These are phyloP conservation scores for Clausena lansium DNA, from an alignment of 345 rosid genomes.

Conservation along the genomic window DNA sequence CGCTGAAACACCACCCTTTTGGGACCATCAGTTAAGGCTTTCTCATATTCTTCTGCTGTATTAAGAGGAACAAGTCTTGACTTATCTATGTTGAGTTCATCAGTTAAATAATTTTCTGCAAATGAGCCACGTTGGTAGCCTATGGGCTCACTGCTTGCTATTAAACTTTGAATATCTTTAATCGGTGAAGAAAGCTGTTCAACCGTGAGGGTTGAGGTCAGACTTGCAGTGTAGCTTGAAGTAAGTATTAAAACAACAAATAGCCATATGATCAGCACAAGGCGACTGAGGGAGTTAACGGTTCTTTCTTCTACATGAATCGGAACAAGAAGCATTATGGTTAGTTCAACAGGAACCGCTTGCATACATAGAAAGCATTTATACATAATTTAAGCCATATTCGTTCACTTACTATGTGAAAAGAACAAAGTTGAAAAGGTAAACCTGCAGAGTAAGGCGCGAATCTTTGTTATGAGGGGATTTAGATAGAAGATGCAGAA, in stretches of 20 bases:
- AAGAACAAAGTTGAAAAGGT: slow-evolving; percentile 21
- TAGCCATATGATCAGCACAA: slow-evolving; percentile 22
- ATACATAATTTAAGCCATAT: neutral
- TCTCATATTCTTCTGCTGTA: slow-evolving; percentile 6
- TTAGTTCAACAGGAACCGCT: neutral
- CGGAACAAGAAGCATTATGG: neutral
- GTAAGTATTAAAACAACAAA: slow-evolving; percentile 23
- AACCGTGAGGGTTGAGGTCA: slow-evolving; percentile 23
- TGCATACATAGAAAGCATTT: neutral
- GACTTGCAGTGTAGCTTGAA: slow-evolving; percentile 31
- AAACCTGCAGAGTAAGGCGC: slow-evolving; percentile 16
- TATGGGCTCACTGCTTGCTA: neutral
- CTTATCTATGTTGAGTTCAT: slow-evolving; percentile 1
- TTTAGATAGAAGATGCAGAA: neutral
- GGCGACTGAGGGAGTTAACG: neutral
- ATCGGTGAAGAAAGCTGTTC: slow-evolving; percentile 17
- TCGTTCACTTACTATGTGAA: slow-evolving; percentile 17
- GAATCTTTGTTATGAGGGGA: neutral
- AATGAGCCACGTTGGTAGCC: slow-evolving; percentile 21
- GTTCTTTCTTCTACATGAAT: slow-evolving; percentile 11
- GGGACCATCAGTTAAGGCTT: slow-evolving; percentile 12
- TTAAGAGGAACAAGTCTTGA: slow-evolving; percentile 17
- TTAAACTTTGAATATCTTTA: neutral
- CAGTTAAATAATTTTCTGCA: slow-evolving; percentile 6
- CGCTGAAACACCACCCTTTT: slow-evolving; percentile 17